A percentile compares a stretch with the other conserved stretches of the same genome.
Evolutionary conservation across 2,329 filamentous ascomycete species (phyloP).

Genomic region (Colletotrichum horii): DNA sequence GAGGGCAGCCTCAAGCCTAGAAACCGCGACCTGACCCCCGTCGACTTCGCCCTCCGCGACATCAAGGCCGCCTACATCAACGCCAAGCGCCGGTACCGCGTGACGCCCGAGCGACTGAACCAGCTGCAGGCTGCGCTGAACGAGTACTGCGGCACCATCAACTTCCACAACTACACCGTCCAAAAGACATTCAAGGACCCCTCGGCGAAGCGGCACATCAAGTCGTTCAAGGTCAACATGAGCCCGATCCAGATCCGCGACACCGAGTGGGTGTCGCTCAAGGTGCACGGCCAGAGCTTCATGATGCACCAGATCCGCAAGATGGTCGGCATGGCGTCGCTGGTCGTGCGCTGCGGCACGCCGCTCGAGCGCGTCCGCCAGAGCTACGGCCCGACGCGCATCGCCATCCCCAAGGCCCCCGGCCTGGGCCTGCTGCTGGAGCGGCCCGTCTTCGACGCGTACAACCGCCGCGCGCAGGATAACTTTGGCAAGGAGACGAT

Average conservation of each 20-base stretch:
- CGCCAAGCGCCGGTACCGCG: conserved; percentile 85
- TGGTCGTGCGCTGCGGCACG: conserved; percentile 86
- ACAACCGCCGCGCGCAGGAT: conserved; percentile 75
- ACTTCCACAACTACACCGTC: conserved; percentile 98
- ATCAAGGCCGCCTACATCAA: conserved; percentile 83
- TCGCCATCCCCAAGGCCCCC: conserved; percentile 93
- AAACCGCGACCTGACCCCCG: conserved; percentile 50
- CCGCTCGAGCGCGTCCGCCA: conserved; percentile 73
- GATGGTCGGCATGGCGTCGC: conserved; percentile 92
- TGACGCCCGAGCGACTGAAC: conserved; percentile 72
- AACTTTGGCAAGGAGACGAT: conserved; percentile 71
- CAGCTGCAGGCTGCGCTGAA: conserved; percentile 78
- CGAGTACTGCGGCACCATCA: conserved; percentile 81
- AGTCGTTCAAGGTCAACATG: conserved; percentile 81
- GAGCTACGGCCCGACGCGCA: conserved; percentile 73
- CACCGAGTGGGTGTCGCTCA: conserved; percentile 94
- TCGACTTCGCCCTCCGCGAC: conserved; percentile 71
- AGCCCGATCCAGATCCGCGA: conserved; percentile 84
- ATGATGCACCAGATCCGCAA: conserved; percentile 99
- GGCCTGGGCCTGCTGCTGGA: conserved; percentile 88
- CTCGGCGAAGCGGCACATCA: conserved; percentile 88
- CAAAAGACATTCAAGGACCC: conserved; percentile 83
- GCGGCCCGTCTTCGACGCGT: conserved; percentile 87
- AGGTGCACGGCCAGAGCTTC: conserved; percentile 97
- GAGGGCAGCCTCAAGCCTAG: conserved; percentile 39